A percentile compares a stretch with the other conserved stretches of the same genome.
Evolutionary conservation across 345 rosid species (phyloP).

Genomic region (Brassica nigra): DNA sequence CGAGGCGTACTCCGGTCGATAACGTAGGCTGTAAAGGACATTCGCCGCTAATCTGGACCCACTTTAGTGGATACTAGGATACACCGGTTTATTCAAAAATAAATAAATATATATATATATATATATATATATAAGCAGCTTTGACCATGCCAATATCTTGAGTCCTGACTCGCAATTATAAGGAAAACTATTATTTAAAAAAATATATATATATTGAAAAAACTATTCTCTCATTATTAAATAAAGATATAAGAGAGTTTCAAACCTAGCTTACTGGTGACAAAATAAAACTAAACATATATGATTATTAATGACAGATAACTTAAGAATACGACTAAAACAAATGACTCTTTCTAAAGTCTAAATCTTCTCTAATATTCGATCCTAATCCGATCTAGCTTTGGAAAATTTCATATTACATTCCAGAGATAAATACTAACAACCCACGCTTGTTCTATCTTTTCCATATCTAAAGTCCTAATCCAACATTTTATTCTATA

Average conservation of each 20-base stretch:
- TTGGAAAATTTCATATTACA: slow-evolving; percentile 1
- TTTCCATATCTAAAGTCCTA: slow-evolving; percentile 20
- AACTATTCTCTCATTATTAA: too few relatives aligned
- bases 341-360: slow-evolving; percentile 19
- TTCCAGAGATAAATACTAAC: slow-evolving; percentile 3
- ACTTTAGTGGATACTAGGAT: too few relatives aligned
- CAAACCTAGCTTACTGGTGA: slow-evolving; percentile 5
- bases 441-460: background rate
- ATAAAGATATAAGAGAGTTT: slow-evolving; percentile 5
- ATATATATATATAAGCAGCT: slow-evolving; percentile 8
- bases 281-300: background rate
- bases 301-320: background rate
- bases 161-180: background rate
- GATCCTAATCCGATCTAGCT: slow-evolving; percentile 8
- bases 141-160: slow-evolving; percentile 8
- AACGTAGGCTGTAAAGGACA: too few relatives aligned
- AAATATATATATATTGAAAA: too few relatives aligned
- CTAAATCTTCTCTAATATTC: background rate
- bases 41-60: too few relatives aligned
- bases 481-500: background rate
- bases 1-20: too few relatives aligned
- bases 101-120: too few relatives aligned
- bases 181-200: background rate
- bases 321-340: background rate
- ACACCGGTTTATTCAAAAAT: too few relatives aligned